Evolutionary conservation across 2,329 filamentous ascomycete species (phyloP).

Genomic region (Leptographium lundbergii): DNA sequence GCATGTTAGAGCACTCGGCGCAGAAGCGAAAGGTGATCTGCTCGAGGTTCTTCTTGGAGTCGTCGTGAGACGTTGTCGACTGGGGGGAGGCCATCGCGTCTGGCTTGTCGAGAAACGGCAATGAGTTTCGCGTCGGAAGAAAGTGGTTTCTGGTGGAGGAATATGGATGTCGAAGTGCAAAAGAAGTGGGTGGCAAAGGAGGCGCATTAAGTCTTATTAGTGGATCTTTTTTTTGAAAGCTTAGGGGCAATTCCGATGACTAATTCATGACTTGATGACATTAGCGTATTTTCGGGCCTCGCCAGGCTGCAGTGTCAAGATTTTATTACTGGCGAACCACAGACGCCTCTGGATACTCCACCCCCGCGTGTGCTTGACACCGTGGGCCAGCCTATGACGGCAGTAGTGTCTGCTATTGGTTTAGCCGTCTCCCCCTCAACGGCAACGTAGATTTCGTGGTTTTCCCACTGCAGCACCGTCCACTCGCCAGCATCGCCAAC

Average conservation of each 20-base stretch:
- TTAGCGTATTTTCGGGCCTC: background rate
- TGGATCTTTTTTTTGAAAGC: background rate
- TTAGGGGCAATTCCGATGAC: background rate
- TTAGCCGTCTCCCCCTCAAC: constrained; percentile 1
- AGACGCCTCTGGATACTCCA: background rate
- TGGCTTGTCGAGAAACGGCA: background rate
- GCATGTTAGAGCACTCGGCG: constrained; percentile 96
- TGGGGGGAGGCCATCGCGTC: constrained; percentile 43
- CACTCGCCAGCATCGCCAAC: background rate
- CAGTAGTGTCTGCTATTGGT: background rate
- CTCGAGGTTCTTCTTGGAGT: constrained; percentile 43
- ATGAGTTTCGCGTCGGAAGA: background rate
- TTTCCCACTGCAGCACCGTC: background rate
- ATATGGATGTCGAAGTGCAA: background rate
- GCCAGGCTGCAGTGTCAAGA: background rate
- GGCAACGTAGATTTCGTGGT: background rate
- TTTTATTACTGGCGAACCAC: background rate
- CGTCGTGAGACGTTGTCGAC: constrained; percentile 30
- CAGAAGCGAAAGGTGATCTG: constrained; percentile 97
- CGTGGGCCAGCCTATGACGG: background rate
- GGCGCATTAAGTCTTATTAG: background rate
- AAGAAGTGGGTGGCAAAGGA: background rate
- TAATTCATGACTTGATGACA: background rate
- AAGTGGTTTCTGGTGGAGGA: background rate
- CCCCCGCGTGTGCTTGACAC: background rate